Conservation (phyloP, 1,284 basidiomycete genomes). For the Irpex lacteus region DNA sequence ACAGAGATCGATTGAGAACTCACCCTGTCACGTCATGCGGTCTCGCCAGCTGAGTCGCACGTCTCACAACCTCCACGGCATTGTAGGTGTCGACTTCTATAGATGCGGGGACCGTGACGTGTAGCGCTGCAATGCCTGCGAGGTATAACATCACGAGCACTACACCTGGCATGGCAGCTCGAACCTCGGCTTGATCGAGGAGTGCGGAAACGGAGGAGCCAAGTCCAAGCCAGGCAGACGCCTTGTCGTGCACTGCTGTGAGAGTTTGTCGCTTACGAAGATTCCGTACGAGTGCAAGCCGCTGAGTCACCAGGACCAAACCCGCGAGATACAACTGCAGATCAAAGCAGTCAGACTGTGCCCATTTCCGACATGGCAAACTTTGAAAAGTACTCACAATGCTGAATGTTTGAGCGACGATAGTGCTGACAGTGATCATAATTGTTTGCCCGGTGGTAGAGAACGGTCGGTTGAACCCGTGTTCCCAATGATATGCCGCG, state of each 20-base stretch:
- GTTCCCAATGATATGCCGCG: too few relatives aligned
- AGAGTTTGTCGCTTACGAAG: background rate
- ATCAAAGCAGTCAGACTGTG: background rate
- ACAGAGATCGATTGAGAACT: background rate
- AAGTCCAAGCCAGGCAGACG: background rate
- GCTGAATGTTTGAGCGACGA: background rate
- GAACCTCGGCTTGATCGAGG: background rate
- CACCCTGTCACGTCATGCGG: background rate
- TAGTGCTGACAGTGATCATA: background rate
- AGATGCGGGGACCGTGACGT: background rate
- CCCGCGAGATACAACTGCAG: background rate
- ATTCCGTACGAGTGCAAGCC: background rate
- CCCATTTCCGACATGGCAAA: too few relatives aligned
- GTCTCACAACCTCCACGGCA: background rate
- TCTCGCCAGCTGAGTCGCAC: background rate
- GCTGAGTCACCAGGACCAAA: background rate
- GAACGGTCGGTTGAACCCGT: too few relatives aligned
- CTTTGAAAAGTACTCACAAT: background rate
- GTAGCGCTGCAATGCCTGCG: background rate
- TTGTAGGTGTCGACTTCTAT: background rate
- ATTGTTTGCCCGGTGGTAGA: too few relatives aligned
- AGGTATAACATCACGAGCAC: background rate
- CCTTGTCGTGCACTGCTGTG: background rate
- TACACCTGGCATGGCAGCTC: background rate
- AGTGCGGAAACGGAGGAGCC: background rate